Conservation (phyloP, 1,284 basidiomycete species). For the Marasmius tenuissimus region DNA sequence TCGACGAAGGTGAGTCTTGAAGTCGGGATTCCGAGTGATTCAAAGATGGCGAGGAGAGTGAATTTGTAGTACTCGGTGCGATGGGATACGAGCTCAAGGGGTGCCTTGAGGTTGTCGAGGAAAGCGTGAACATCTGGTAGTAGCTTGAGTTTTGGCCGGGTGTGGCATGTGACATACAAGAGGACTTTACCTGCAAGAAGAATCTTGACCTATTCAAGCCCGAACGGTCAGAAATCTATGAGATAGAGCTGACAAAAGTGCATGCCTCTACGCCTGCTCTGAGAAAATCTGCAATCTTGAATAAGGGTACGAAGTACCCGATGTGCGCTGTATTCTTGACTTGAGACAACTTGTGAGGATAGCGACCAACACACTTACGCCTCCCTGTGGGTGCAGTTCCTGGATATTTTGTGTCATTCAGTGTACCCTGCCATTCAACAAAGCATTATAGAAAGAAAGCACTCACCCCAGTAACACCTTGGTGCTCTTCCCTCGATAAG, state of each 20-base stretch:
- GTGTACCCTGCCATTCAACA: not conserved
- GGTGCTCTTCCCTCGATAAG: slow-evolving; percentile 76
- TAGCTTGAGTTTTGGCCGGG: slow-evolving; percentile 1
- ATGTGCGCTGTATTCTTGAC: slow-evolving; percentile 92
- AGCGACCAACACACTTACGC: slow-evolving; percentile 57
- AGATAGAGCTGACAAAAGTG: slow-evolving; percentile 1
- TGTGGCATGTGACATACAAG: not conserved
- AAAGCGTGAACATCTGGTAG: slow-evolving; percentile 91
- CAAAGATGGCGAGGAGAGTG: slow-evolving; percentile 83
- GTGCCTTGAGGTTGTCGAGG: slow-evolving; percentile 97
- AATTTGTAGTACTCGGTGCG: slow-evolving; percentile 91
- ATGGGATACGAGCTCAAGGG: slow-evolving; percentile 89
- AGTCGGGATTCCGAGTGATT: slow-evolving; percentile 88
- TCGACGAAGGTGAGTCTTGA: slow-evolving; percentile 84
- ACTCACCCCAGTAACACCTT: slow-evolving; percentile 89
- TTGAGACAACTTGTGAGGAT: slow-evolving; percentile 3
- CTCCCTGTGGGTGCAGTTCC: slow-evolving; percentile 93
- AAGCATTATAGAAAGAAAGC: slow-evolving; percentile 5
- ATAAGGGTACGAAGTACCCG: slow-evolving; percentile 94
- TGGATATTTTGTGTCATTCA: slow-evolving; percentile 32
- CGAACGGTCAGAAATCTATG: not conserved
- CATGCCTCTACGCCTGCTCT: slow-evolving; percentile 82
- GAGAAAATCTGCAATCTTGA: slow-evolving; percentile 97
- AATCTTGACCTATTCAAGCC: slow-evolving; percentile 68
- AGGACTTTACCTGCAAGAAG: slow-evolving; percentile 75